phyloP scores from a whole-genome alignment of 73 alveolate genomes.

The Paramecium bursaria region DNA sequence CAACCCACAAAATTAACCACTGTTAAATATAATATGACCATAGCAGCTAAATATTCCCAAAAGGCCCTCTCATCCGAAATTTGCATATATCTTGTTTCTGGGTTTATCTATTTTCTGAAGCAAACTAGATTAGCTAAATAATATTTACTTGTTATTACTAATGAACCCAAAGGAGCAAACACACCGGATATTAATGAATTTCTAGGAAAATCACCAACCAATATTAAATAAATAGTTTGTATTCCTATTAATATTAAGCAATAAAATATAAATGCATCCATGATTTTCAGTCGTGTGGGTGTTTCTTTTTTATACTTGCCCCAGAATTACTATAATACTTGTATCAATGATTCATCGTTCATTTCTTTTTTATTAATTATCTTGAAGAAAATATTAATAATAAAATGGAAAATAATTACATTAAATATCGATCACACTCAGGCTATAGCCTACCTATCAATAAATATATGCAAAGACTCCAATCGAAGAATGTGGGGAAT shows the following conservation, averaged over 20 bases:
- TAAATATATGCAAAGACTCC: not conserved
- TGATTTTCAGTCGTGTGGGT: conserved; percentile 33
- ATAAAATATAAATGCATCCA: conserved; percentile 53
- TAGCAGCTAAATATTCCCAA: conserved; percentile 61
- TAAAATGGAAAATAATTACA: too few species aligned
- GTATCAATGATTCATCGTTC: conserved; percentile 28
- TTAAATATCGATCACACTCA: conserved; percentile 14
- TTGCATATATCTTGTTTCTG: conserved; percentile 43
- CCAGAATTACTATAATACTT: conserved; percentile 24
- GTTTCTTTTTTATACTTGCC: not conserved
- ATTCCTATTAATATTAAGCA: conserved; percentile 9
- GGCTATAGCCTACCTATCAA: not conserved
- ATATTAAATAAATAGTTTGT: conserved; percentile 21
- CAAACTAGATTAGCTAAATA: not conserved
- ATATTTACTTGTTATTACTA: conserved; percentile 8
- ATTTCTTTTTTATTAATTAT: too few species aligned
- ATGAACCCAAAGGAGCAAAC: conserved; percentile 29
- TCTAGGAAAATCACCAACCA: conserved; percentile 60
- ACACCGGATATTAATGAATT: conserved; percentile 53
- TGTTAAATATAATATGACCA: conserved; percentile 37
- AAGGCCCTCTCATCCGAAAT: conserved; percentile 55
- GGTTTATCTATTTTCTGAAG: conserved; percentile 45
- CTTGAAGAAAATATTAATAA: too few species aligned
- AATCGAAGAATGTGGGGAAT: too few species aligned
- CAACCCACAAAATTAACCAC: conserved; percentile 60